phyloP scores from a whole-genome alignment of 257 asterid species.

The Rehmannia glutinosa region DNA sequence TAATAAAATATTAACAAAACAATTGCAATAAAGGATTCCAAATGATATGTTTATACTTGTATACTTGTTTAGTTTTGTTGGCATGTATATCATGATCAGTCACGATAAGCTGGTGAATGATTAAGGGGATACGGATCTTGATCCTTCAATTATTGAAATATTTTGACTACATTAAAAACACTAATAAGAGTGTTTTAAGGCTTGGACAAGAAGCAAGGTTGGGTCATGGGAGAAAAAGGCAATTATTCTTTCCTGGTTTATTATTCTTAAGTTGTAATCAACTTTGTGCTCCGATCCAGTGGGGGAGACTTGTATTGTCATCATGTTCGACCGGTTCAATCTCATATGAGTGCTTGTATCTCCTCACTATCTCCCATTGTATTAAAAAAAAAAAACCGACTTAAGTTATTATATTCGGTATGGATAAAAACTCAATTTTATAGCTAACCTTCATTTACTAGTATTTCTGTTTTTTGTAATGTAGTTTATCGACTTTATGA shows the following conservation, averaged over 20 bases:
- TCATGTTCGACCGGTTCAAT: too few species aligned
- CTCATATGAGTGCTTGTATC: too few species aligned
- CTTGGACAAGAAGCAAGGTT: background rate
- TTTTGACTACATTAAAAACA: slow-evolving; percentile 4
- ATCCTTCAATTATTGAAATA: slow-evolving; percentile 4
- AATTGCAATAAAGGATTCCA: background rate
- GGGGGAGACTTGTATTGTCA: too few species aligned
- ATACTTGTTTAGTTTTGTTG: background rate
- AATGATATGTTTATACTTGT: background rate
- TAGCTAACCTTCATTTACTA: too few species aligned
- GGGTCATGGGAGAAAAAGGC: background rate
- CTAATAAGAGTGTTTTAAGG: background rate
- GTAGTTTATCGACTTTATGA: too few species aligned
- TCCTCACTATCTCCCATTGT: too few species aligned
- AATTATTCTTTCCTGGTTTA: background rate
- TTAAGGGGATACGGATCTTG: slow-evolving; percentile 6
- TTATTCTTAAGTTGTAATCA: too few species aligned
- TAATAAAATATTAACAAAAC: background rate
- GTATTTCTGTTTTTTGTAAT: too few species aligned
- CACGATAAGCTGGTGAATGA: background rate
- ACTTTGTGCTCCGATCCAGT: too few species aligned
- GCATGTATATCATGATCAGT: slow-evolving; percentile 14
- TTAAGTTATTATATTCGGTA: too few species aligned
- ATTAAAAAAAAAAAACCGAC: too few species aligned
- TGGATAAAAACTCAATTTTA: too few species aligned